Evolutionary conservation across 1,139 yeast genomes (phyloP).

Genomic region (Pichia sp.): DNA sequence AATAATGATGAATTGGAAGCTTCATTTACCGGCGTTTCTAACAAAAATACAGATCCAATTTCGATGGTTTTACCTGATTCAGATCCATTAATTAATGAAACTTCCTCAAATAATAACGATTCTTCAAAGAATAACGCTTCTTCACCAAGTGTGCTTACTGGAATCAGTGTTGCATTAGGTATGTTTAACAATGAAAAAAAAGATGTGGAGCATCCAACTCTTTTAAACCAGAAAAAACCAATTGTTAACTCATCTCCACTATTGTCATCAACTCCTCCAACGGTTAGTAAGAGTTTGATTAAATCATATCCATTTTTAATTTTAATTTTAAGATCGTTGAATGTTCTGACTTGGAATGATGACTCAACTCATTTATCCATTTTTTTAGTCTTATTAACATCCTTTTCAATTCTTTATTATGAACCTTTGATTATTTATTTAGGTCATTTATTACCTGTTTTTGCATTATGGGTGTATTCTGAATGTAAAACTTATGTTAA

Average conservation of each 20-base stretch:
- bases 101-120: neutral
- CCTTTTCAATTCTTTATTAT: conserved; percentile 63
- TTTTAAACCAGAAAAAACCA: neutral
- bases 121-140: neutral
- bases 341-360: conserved; percentile 86
- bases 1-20: conserved; percentile 34
- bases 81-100: neutral
- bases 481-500: conserved; percentile 45
- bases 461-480: conserved; percentile 60
- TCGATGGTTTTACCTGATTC: conserved; percentile 14
- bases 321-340: conserved; percentile 60
- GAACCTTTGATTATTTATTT: conserved; percentile 66
- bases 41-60: conserved; percentile 14
- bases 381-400: conserved; percentile 43
- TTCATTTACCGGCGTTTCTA: conserved; percentile 34
- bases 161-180: conserved; percentile 10
- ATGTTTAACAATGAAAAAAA: neutral
- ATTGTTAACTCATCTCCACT: conserved; percentile 51
- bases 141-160: conserved; percentile 4
- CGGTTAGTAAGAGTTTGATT: conserved; percentile 77
- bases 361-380: conserved; percentile 68
- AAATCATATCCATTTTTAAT: conserved; percentile 79
- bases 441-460: conserved; percentile 75
- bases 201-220: neutral
- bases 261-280: conserved; percentile 80